Evolutionary conservation across 2,329 filamentous ascomycete genomes (phyloP).

Genomic region (Keithomyces neogunnii): DNA sequence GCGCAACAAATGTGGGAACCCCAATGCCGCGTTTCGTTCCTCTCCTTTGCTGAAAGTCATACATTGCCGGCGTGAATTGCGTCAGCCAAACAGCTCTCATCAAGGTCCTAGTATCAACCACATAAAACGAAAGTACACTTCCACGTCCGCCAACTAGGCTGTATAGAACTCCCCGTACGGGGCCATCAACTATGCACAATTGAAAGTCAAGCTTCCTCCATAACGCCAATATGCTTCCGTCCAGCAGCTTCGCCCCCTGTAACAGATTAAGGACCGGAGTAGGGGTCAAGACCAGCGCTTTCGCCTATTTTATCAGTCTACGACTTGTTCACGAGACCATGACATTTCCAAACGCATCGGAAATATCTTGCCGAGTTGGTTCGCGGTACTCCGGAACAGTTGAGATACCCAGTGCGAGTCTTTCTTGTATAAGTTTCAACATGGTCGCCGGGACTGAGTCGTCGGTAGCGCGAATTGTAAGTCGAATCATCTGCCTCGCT

Average conservation of each 20-base stretch:
- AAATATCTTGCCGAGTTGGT: constrained; percentile 40
- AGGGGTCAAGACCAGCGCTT: too few relatives aligned
- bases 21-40: too few relatives aligned
- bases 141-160: background rate
- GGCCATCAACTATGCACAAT: background rate
- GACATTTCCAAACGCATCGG: constrained; percentile 46
- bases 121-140: background rate
- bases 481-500: constrained; percentile 73
- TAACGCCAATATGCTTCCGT: constrained; percentile 24
- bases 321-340: constrained; percentile 34
- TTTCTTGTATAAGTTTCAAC: constrained; percentile 80
- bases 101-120: background rate
- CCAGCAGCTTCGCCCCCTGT: constrained; percentile 14
- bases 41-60: too few relatives aligned
- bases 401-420: constrained; percentile 51
- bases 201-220: constrained; percentile 2
- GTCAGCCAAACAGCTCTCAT: background rate
- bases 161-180: background rate
- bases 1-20: too few relatives aligned
- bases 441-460: constrained; percentile 76
- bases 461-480: constrained; percentile 90
- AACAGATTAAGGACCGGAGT: background rate
- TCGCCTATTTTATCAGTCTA: background rate
- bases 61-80: too few relatives aligned
- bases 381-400: constrained; percentile 30